Evolutionary conservation across 139 green algal species (phyloP).

Genomic region (Prasinococcaceae sp.): DNA sequence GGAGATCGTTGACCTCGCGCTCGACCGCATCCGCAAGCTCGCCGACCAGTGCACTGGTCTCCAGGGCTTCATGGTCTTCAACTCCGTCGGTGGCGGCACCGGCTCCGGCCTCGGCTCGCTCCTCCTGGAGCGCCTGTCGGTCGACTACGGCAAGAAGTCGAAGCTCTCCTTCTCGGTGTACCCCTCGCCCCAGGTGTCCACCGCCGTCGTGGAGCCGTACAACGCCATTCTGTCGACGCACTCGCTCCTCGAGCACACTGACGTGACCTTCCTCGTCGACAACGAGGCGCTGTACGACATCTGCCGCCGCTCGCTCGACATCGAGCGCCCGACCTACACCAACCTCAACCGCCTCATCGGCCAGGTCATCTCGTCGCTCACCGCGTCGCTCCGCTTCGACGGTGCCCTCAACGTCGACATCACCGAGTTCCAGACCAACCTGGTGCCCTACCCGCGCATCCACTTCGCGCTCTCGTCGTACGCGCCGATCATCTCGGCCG

Average conservation of each 20-base stretch:
- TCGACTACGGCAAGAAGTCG: slow-evolving; percentile 99
- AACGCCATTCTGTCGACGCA: slow-evolving; percentile 44
- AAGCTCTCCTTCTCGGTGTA: slow-evolving; percentile 75
- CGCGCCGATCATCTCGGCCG: slow-evolving; percentile 37
- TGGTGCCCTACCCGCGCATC: slow-evolving; percentile 43
- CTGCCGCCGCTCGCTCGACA: slow-evolving; percentile 38
- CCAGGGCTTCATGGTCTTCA: slow-evolving; percentile 44
- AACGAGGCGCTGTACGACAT: slow-evolving; percentile 48
- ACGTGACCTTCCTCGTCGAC: slow-evolving; percentile 40
- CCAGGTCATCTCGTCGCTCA: slow-evolving; percentile 46
- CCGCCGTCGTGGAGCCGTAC: slow-evolving; percentile 43
- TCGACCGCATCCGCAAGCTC: slow-evolving; percentile 42
- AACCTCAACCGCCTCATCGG: slow-evolving; percentile 40
- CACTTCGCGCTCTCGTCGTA: slow-evolving; percentile 49
- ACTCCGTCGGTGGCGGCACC: slow-evolving; percentile 39
- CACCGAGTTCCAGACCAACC: slow-evolving; percentile 49
- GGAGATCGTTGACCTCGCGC: slow-evolving; percentile 40
- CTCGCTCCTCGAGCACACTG: slow-evolving; percentile 41
- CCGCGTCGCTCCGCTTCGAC: slow-evolving; percentile 40
- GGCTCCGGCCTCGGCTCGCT: slow-evolving; percentile 42
- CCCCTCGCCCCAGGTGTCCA: slow-evolving; percentile 39
- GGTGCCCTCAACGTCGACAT: slow-evolving; percentile 42
- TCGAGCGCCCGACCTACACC: slow-evolving; percentile 45
- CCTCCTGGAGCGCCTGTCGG: slow-evolving; percentile 51
- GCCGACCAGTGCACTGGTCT: slow-evolving; percentile 44